Evolutionary conservation across 1,284 basidiomycete species (phyloP).

Genomic region (Marasmius oreades): DNA sequence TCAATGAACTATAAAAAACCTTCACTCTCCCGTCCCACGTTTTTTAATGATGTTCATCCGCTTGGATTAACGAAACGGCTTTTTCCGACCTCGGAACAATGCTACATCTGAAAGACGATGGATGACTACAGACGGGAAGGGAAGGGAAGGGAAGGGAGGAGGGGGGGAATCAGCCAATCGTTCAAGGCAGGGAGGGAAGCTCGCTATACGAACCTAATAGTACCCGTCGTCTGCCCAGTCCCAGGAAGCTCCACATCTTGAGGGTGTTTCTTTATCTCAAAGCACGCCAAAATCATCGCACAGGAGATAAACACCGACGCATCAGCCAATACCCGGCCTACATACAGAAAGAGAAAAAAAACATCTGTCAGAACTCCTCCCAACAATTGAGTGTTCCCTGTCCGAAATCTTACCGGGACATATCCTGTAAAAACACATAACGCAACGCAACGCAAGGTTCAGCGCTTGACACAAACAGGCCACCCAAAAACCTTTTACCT

Average conservation of each 20-base stretch:
- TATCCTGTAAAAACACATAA: slow-evolving; percentile 15
- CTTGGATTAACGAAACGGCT: slow-evolving; percentile 12
- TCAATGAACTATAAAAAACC: neutral
- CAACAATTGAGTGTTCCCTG: neutral
- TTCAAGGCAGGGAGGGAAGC: neutral
- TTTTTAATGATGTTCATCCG: slow-evolving; percentile 9
- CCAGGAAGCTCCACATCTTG: slow-evolving; percentile 19
- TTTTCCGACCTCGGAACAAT: slow-evolving; percentile 15
- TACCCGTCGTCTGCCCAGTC: slow-evolving; percentile 14
- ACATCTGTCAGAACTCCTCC: neutral
- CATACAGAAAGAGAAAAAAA: neutral
- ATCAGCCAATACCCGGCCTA: slow-evolving; percentile 26
- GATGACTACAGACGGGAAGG: too few relatives aligned
- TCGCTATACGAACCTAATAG: slow-evolving; percentile 15
- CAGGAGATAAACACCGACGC: slow-evolving; percentile 27
- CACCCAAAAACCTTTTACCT: too few relatives aligned
- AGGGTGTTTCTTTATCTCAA: slow-evolving; percentile 26
- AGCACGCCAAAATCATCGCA: slow-evolving; percentile 28
- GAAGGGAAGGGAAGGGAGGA: neutral
- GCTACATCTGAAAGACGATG: slow-evolving; percentile 14
- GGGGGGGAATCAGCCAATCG: neutral
- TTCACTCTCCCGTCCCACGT: neutral
- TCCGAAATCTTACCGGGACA: slow-evolving; percentile 20
- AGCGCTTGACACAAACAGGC: neutral
- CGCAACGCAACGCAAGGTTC: neutral